These are phyloP conservation scores for Penicillium taxi DNA, from an alignment of 495 filamentous ascomycete species.

Conservation along the genomic window DNA sequence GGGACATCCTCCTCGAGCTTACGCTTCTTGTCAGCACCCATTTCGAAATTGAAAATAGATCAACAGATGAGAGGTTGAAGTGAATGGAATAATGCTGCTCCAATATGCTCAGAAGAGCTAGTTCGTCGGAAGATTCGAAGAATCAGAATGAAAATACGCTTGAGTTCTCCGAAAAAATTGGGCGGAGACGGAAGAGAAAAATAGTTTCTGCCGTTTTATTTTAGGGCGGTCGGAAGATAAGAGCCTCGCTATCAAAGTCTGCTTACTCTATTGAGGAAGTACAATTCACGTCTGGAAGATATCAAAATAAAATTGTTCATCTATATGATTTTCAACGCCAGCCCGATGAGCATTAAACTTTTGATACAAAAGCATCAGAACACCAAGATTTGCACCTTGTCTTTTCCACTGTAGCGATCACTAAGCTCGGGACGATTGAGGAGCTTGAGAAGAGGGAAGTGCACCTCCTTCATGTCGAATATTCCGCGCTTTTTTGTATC, in stretches of 20 bases:
- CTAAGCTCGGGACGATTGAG: slow-evolving; percentile 61
- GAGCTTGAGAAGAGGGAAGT: slow-evolving; percentile 62
- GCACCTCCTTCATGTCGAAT: slow-evolving; percentile 87
- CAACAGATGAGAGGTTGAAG: neutral
- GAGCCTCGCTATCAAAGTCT: neutral
- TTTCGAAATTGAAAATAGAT: slow-evolving; percentile 9
- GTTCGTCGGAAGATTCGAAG: too few species aligned
- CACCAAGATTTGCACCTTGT: slow-evolving; percentile 32
- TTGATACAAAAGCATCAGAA: slow-evolving; percentile 20
- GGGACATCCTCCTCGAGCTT: slow-evolving; percentile 29
- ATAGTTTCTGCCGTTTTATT: slow-evolving; percentile 17
- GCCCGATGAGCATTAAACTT: slow-evolving; percentile 3
- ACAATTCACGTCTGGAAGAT: neutral
- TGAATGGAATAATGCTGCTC: neutral
- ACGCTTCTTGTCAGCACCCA: slow-evolving; percentile 42
- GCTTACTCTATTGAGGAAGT: neutral
- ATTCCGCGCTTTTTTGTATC: slow-evolving; percentile 88
- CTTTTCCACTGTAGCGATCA: slow-evolving; percentile 50
- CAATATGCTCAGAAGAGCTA: too few species aligned
- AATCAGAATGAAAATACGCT: slow-evolving; percentile 3
- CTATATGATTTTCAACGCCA: slow-evolving; percentile 4
- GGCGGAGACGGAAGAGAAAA: slow-evolving; percentile 23
- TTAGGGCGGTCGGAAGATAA: slow-evolving; percentile 15
- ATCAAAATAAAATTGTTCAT: neutral
- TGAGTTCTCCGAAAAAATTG: slow-evolving; percentile 18